These are phyloP conservation scores for Megacollybia platyphylla DNA, from an alignment of 1,284 basidiomycete species.

Conservation along the genomic window DNA sequence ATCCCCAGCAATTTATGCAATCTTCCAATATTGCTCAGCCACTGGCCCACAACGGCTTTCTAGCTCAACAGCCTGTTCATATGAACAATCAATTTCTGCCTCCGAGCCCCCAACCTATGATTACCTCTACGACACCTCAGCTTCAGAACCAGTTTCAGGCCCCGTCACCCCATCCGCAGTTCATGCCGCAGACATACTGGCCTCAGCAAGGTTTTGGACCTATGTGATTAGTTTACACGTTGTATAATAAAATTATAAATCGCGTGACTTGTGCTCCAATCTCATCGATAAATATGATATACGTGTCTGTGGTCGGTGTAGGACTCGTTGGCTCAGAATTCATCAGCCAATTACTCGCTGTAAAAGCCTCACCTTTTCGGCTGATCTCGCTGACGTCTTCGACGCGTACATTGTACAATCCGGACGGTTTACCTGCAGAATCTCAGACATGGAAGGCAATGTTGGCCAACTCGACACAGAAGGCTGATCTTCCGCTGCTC, in stretches of 20 bases:
- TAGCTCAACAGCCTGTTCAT: slow-evolving; percentile 3
- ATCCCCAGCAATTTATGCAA: slow-evolving; percentile 7
- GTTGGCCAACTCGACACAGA: slow-evolving; percentile 27
- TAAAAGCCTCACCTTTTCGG: slow-evolving; percentile 40
- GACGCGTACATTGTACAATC: slow-evolving; percentile 48
- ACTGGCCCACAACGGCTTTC: slow-evolving; percentile 7
- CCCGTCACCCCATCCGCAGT: not conserved
- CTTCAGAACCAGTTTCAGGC: slow-evolving; percentile 12
- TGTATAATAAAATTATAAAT: too few species aligned
- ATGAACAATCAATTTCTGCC: slow-evolving; percentile 9
- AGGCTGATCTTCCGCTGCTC: slow-evolving; percentile 31
- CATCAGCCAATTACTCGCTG: slow-evolving; percentile 62
- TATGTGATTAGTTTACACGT: too few species aligned
- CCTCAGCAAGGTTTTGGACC: too few species aligned
- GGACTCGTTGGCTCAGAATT: slow-evolving; percentile 85
- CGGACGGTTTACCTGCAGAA: slow-evolving; percentile 29
- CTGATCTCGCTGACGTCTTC: slow-evolving; percentile 75
- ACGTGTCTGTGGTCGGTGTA: slow-evolving; percentile 74
- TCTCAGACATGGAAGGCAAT: slow-evolving; percentile 29
- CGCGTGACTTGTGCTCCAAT: too few species aligned
- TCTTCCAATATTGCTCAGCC: slow-evolving; percentile 5
- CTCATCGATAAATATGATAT: slow-evolving; percentile 13
- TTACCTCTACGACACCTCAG: slow-evolving; percentile 10
- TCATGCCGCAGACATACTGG: too few species aligned
- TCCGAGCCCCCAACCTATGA: slow-evolving; percentile 15